A percentile compares a stretch with the other conserved stretches of the same genome.
phyloP scores from a whole-genome alignment of 129 eudicot genomes.

The Smallanthus sonchifolius region DNA sequence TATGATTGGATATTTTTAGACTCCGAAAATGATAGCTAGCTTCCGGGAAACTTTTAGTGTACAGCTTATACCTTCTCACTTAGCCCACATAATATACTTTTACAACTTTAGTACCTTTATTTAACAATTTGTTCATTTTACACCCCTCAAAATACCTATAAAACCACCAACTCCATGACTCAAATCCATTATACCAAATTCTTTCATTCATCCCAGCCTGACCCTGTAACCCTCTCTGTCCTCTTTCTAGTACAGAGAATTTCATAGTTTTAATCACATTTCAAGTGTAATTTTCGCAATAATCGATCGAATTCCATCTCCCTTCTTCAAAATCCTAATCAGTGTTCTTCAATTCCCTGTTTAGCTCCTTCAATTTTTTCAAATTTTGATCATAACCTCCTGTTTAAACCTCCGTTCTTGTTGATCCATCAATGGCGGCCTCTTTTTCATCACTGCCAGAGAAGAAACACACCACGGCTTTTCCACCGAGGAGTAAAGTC shows the following conservation, averaged over 20 bases:
- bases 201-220: background rate
- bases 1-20: too few relatives aligned
- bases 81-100: too few relatives aligned
- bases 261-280: background rate
- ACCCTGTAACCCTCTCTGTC: constrained; percentile 2
- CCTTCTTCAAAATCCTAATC: background rate
- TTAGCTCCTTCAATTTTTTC: background rate
- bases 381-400: too few relatives aligned
- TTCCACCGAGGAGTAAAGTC: constrained; percentile 12
- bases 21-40: too few relatives aligned
- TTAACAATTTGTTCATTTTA: too few relatives aligned
- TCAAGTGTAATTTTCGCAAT: background rate
- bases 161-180: too few relatives aligned
- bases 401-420: constrained; percentile 2
- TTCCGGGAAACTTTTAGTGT: too few relatives aligned
- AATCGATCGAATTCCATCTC: background rate
- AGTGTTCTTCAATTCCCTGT: background rate
- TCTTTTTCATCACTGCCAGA: constrained; percentile 3
- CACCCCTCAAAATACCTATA: too few relatives aligned
- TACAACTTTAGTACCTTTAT: too few relatives aligned
- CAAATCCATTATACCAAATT: too few relatives aligned
- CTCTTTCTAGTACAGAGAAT: constrained; percentile 3
- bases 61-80: too few relatives aligned
- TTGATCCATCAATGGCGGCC: constrained; percentile 16
- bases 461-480: constrained; percentile 7